Evolutionary conservation across 441 rosid genomes (phyloP), one percentile per base, ranked within the genome.

Genomic region (Breynia disticha): DNA sequence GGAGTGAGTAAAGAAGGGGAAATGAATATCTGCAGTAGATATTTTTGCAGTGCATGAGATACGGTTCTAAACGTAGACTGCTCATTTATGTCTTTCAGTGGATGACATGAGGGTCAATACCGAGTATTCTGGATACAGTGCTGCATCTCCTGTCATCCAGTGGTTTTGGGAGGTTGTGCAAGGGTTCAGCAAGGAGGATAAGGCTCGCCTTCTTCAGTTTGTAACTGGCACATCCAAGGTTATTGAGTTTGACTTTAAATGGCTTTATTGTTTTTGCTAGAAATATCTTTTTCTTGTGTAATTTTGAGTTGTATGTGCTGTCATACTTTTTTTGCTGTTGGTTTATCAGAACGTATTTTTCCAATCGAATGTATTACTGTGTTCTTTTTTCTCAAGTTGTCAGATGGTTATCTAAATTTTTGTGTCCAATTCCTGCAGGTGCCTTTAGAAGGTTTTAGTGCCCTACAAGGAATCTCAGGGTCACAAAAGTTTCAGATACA

Each of bases 151-250:
- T 19, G 77, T 81, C 51, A 82, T 87, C 63, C 98, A 85, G 67
- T 87, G 96, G 96, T 90, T 90, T 74, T 90, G 98, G 98, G 98
- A 90, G 76, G 95, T 82, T 54, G 98, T 73, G 65, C 95, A 87
- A 57, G 93, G 84, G 58, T 80, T 90, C 67, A 90, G 93, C 80
- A 85, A 90, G 79, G 98, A 90, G 75, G 98, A 87, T 69, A 85
- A 83, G 71, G 98, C 95, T 46, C 88, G 96, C 48, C 86, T 90
- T 62, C 76, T 87, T 62, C 98, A 90, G 76, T 90, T 90, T 67
- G 98, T 90, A 46, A 90, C 95, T 0, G 98, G 98, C 69, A 90
- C 98, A 61, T 90, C 98, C 5, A 90, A 90, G 93, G 98, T 90
- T 79, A 22, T 19, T 50, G 16, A 21, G 39, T 5, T 22, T 61